phyloP scores from a whole-genome alignment of 257 asterid genomes.

The Solanum sparsipilum region DNA sequence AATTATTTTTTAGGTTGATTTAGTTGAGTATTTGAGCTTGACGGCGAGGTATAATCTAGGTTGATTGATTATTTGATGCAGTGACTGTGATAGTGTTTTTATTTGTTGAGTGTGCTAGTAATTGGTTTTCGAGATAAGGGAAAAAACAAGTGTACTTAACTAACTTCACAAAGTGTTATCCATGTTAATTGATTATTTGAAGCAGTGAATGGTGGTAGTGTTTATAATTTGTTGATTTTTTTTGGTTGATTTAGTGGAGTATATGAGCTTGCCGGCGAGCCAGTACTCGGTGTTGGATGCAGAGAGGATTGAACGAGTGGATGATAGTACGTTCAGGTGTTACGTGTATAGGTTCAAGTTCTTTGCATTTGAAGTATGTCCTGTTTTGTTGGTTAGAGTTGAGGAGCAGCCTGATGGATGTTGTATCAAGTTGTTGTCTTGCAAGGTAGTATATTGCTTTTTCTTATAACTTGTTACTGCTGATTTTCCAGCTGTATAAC shows the following conservation, averaged over 20 bases:
- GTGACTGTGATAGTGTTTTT: not conserved
- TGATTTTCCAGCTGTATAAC: not conserved
- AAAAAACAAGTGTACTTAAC: not conserved
- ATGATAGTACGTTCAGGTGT: slow-evolving; percentile 81
- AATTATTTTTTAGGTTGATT: not conserved
- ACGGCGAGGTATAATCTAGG: slow-evolving; percentile 15
- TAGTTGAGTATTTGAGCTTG: not conserved
- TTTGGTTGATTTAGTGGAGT: slow-evolving; percentile 43
- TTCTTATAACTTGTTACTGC: not conserved
- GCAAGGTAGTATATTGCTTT: slow-evolving; percentile 47
- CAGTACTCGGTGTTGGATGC: slow-evolving; percentile 98
- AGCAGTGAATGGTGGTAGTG: not conserved
- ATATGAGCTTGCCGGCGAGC: slow-evolving; percentile 97
- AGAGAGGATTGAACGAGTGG: slow-evolving; percentile 91
- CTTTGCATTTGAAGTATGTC: slow-evolving; percentile 82
- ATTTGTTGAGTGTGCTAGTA: slow-evolving; percentile 53
- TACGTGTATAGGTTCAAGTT: slow-evolving; percentile 74
- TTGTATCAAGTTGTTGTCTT: slow-evolving; percentile 84
- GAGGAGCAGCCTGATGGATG: slow-evolving; percentile 91
- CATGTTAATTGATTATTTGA: not conserved
- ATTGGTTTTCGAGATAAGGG: slow-evolving; percentile 44
- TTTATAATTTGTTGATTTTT: not conserved
- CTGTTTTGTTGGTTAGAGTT: slow-evolving; percentile 87
- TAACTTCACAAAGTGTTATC: not conserved
- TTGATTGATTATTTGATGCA: not conserved